phyloP scores from a whole-genome alignment of 306 rosid genomes.

The Lablab purpureus region DNA sequence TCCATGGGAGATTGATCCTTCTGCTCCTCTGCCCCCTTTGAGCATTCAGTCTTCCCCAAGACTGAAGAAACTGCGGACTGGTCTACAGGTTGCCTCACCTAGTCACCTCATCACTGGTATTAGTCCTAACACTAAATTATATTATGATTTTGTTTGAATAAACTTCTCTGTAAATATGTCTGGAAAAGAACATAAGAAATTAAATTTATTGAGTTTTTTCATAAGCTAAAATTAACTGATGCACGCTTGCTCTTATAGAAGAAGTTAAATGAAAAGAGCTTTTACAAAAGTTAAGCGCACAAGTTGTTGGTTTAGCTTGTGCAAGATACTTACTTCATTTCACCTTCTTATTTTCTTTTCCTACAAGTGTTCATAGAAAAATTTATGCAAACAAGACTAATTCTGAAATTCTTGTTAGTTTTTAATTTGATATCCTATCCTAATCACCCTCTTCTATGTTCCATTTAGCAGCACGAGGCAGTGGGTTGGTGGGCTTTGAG shows the following conservation, averaged over 20 bases:
- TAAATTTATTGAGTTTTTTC: neutral
- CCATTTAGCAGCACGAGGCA: conserved; percentile 62
- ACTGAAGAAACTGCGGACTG: conserved; percentile 89
- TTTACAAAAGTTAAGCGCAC: neutral
- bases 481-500: conserved; percentile 87
- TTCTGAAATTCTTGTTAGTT: neutral
- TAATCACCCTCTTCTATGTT: conserved; percentile 27
- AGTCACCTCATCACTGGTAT: conserved; percentile 74
- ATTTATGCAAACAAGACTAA: neutral
- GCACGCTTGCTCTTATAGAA: neutral
- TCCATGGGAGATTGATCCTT: conserved; percentile 95
- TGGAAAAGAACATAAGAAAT: neutral
- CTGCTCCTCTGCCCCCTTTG: conserved; percentile 84
- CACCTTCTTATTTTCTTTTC: neutral
- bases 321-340: neutral
- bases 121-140: conserved; percentile 21
- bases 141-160: neutral
- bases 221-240: neutral
- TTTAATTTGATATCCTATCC: conserved; percentile 21
- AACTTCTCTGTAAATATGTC: neutral
- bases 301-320: neutral
- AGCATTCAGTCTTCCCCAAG: conserved; percentile 93
- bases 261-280: neutral
- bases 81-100: conserved; percentile 70
- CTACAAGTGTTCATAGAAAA: neutral